phyloP scores from a whole-genome alignment of 495 filamentous ascomycete species.

The Cladorrhinum samala region DNA sequence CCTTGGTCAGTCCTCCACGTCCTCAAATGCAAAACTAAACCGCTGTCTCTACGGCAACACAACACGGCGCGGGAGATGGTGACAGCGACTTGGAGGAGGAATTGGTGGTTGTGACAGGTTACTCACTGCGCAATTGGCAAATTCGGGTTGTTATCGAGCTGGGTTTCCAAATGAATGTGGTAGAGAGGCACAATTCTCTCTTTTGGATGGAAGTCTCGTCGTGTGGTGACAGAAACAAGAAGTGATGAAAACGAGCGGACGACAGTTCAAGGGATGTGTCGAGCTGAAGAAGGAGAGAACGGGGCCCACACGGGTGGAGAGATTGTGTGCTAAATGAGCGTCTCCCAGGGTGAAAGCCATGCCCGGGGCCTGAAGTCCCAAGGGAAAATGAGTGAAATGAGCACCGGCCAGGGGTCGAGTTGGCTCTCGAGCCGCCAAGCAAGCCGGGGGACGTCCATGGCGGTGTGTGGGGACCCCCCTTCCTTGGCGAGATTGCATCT shows the following conservation, averaged over 20 bases:
- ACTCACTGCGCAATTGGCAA: no score
- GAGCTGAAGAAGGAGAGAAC: constrained; percentile 20
- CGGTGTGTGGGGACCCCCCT: constrained; percentile 18
- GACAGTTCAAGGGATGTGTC: constrained; percentile 26
- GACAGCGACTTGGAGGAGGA: no score
- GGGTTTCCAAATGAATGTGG: constrained; percentile 54
- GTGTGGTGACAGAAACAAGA: constrained; percentile 10
- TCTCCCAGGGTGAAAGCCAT: constrained; percentile 8
- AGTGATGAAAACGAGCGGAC: constrained; percentile 22
- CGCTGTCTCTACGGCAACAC: neutral
- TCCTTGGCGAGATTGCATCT: constrained; percentile 32
- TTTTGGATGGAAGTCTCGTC: constrained; percentile 38
- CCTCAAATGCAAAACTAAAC: neutral
- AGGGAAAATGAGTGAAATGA: constrained; percentile 35
- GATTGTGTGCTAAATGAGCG: constrained; percentile 24
- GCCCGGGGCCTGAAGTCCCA: constrained; percentile 11
- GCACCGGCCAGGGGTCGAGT: constrained; percentile 22
- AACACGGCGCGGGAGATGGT: neutral
- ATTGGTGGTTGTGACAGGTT: neutral
- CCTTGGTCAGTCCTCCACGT: neutral
- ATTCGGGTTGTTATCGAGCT: no score
- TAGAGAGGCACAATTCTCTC: constrained; percentile 48
- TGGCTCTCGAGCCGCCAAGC: constrained; percentile 19
- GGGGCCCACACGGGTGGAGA: constrained; percentile 23
- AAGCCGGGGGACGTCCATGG: constrained; percentile 6